Evolutionary conservation across 345 rosid species (phyloP), one percentile per base, ranked within the genome.

Genomic region (Lagerstroemia speciosa): DNA sequence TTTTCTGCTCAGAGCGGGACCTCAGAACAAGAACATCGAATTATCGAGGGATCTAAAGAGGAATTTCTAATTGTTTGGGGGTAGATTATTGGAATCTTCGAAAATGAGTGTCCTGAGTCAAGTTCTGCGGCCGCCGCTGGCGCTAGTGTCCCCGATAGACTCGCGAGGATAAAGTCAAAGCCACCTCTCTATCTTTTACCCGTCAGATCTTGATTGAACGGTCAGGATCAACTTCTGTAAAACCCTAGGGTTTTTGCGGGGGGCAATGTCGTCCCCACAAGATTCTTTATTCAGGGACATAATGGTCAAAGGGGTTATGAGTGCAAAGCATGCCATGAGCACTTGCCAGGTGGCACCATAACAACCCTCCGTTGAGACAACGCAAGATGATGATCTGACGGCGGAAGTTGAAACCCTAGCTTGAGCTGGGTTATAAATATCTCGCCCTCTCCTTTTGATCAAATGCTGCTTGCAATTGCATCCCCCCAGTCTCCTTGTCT

Each of bases 181-280:
- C 62, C 8, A 40, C 24, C 29, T 53, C 61, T 9, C 43, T 3
- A 8, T 36, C 62, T 20, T 48, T n/a, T 20, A 27, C 27, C 68
- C 74, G 63, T 64, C 68, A 2, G 68, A 71, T 71, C 46, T 17
- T 22, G 20, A 48, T 50, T 26, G n/a, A 36, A 64, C 64, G 68
- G 69, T 20, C 40, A n/a, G 31, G 33, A 71, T 27, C 5, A 20
- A 14, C 64, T 17, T 64, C 26, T 22, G 37, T 62, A 36, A 71
- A 71, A 64, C 73, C n/a, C 73, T 71, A 71, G 64, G 73, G 62
- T 52, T 70, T 70, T 70, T 68, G 67, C 50, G 34, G n/a, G 32
- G 68, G 34, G 27, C 46, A 1, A 15, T n/a, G n/a, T 67, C 57
- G 69, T 67, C 61, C n/a, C n/a, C n/a, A n/a, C n/a, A n/a, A n/a